These are phyloP conservation scores for Chalaropsis ovoidea DNA, from an alignment of 2,329 filamentous ascomycete species.

Conservation along the genomic window DNA sequence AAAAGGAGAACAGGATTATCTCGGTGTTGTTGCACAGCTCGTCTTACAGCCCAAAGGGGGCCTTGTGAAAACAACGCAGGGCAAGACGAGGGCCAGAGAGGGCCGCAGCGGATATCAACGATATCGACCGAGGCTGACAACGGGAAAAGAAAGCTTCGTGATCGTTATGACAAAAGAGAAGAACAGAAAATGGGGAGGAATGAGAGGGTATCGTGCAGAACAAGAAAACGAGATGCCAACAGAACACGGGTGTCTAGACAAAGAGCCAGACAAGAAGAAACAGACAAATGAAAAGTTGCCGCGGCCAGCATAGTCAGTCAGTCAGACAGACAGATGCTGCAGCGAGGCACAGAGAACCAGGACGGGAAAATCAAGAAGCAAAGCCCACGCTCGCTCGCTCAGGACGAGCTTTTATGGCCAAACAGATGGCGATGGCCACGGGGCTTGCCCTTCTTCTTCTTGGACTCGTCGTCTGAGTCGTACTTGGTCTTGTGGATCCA, in stretches of 20 bases:
- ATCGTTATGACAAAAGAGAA: constrained; percentile 16
- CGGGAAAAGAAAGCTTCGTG: background rate
- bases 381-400: constrained; percentile 4
- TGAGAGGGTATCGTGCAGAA: constrained; percentile 9
- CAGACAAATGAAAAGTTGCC: background rate
- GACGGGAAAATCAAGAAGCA: background rate
- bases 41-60: no score
- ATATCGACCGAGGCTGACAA: background rate
- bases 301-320: background rate
- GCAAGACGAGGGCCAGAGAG: background rate
- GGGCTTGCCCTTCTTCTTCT: constrained; percentile 65
- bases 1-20: no score
- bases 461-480: constrained; percentile 52
- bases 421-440: constrained; percentile 61
- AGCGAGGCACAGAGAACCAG: background rate
- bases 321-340: background rate
- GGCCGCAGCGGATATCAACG: background rate
- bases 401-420: constrained; percentile 36
- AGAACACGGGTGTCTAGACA: background rate
- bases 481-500: constrained; percentile 99
- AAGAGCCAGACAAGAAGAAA: background rate
- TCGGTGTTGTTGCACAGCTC: no score
- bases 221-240: constrained; percentile 12
- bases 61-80: background rate
- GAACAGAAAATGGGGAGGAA: background rate